A percentile compares a stretch with the other conserved stretches of the same genome.
Evolutionary conservation across 208 protist genomes (phyloP).

Genomic region (Endotrypanum monterogeii): DNA sequence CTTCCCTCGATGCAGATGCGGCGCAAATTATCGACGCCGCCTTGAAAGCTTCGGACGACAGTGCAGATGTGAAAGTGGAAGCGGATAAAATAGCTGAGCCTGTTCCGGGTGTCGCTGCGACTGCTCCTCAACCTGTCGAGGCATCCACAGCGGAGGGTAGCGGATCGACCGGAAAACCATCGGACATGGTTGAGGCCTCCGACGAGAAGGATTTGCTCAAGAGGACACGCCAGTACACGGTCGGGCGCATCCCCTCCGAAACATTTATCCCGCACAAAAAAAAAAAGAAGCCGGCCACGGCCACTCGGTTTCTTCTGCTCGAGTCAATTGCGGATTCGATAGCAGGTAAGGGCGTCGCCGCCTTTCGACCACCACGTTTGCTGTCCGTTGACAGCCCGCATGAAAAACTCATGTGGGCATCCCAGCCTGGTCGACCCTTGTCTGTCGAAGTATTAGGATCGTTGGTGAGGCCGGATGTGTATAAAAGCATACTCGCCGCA

Average conservation of each 20-base stretch:
- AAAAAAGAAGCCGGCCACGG: background rate
- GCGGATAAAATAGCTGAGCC: background rate
- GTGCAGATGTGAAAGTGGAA: no score
- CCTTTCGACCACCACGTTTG: slow-evolving; percentile 14
- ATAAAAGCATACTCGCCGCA: slow-evolving; percentile 3
- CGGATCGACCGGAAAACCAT: background rate
- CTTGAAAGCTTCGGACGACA: no score
- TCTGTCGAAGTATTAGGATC: slow-evolving; percentile 17
- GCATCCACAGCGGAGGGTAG: background rate
- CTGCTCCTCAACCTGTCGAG: background rate
- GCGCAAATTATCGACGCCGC: no score
- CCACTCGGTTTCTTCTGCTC: background rate
- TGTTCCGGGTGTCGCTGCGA: background rate
- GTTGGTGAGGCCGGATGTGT: slow-evolving; percentile 10
- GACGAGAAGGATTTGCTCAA: background rate
- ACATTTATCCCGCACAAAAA: background rate
- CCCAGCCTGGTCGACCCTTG: slow-evolving; percentile 15
- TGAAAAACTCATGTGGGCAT: slow-evolving; percentile 33
- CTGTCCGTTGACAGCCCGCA: slow-evolving; percentile 13
- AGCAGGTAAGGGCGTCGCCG: background rate
- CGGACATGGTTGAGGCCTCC: background rate
- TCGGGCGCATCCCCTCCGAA: background rate
- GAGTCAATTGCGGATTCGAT: background rate
- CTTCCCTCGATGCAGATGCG: background rate
- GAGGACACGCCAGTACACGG: background rate